Evolutionary conservation across 345 rosid genomes (phyloP), one percentile per base, ranked within the genome.

Genomic region (Combretum micranthum): DNA sequence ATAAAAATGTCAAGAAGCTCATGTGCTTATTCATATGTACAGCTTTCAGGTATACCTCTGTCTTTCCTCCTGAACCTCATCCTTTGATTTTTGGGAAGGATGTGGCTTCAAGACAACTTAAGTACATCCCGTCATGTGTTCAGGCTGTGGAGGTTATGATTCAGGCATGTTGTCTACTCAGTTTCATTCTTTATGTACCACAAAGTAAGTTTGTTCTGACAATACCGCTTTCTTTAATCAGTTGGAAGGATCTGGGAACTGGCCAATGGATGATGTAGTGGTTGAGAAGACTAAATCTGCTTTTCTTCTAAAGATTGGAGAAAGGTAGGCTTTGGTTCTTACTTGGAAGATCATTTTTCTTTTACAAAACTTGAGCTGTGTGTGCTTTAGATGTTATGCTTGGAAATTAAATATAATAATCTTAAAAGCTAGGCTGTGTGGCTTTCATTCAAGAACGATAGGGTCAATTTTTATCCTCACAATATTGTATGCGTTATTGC

Each of bases 211-310:
- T 68, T 17, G n/a, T 54, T 47, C 55, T 67, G 25, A 68, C 43
- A 18, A 21, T 22, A 60, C 69, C 17, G 13, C 17, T 72, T 64
- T 60, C 39, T 67, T 51, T 67, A 32, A 68, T 70, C 68, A 88
- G 98, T 74, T 88, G 80, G 98, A 88, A 80, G 97, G 98, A 59
- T 92, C 98, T 72, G 98, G 95, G 50, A 86, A 80, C 69, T 92
- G 98, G 98, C 95, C 97, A 25, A 76, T 81, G 87, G 91, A 85
- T 77, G 87, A 81, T 61, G 68, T 80, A 45, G 88, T 90, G 14
- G 77, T 86, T 70, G 93, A 84, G 85, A 92, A 80, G 79, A 92
- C 97, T 42, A 92, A 88, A 75, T 67, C 81, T 25, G 93, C 88
- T 26, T 92, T 92, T 77, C 97, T 92, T 68, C 77, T 86, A 55